Conservation (phyloP, 2,329 filamentous ascomycete genomes). For the Hymenoscyphus repandus region DNA sequence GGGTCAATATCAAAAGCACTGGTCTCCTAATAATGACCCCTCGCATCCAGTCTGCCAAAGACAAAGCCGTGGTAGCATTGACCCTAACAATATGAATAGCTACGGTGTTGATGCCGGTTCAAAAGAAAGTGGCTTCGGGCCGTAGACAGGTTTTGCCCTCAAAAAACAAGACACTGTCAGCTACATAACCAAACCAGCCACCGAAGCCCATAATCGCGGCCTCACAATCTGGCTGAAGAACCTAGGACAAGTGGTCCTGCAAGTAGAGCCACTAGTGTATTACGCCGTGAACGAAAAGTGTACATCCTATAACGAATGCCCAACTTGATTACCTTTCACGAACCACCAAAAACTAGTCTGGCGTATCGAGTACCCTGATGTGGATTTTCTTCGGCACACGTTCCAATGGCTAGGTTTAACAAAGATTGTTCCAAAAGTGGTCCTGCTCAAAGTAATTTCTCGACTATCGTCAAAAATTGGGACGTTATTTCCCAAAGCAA, state of each 20-base stretch:
- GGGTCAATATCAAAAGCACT: background rate
- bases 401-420: background rate
- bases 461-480: background rate
- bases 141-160: conserved; percentile 47
- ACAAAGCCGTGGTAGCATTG: conserved; percentile 62
- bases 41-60: conserved; percentile 35
- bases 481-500: background rate
- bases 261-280: conserved; percentile 45
- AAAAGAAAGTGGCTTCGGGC: background rate
- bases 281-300: conserved; percentile 71
- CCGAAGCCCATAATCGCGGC: conserved; percentile 45
- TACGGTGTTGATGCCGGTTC: conserved; percentile 49
- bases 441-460: background rate
- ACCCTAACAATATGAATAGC: conserved; percentile 65
- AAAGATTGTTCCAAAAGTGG: background rate
- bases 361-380: conserved; percentile 62
- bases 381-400: background rate
- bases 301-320: conserved; percentile 52
- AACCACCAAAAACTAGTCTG: conserved; percentile 53
- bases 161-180: conserved; percentile 50
- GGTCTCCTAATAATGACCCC: background rate
- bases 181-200: conserved; percentile 57
- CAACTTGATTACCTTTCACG: conserved; percentile 30
- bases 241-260: conserved; percentile 51
- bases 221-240: conserved; percentile 66